Evolutionary conservation across 73 alveolate genomes (phyloP).

Genomic region (Paramecium pentaurelia): DNA sequence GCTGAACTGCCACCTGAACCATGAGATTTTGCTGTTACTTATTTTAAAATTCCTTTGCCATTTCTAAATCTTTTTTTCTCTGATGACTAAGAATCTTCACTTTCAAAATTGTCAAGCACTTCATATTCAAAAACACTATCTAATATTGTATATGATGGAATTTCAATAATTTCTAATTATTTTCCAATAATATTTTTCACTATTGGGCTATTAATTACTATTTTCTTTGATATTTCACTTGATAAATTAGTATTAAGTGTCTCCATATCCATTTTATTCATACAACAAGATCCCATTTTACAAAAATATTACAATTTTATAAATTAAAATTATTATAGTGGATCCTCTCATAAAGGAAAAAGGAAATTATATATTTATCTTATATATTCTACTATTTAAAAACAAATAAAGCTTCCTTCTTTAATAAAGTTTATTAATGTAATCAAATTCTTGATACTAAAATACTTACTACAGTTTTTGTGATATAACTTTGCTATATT

Average conservation of each 20-base stretch:
- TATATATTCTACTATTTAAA: not conserved
- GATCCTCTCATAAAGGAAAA: not conserved
- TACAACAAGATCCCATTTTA: not conserved
- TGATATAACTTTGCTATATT: not conserved
- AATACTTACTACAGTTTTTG: not conserved
- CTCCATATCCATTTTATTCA: not conserved
- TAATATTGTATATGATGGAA: not conserved
- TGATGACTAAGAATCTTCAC: not conserved
- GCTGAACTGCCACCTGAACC: slow-evolving; percentile 19
- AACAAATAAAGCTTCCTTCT: not conserved
- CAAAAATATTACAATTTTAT: not conserved
- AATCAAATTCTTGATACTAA: not conserved
- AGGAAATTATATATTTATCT: not conserved
- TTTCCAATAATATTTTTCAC: not conserved
- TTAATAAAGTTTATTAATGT: not conserved
- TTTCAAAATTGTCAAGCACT: not conserved
- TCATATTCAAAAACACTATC: slow-evolving; percentile 18
- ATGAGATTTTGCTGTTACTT: not conserved
- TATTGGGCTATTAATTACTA: not conserved
- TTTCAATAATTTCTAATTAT: not conserved
- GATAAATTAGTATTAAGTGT: not conserved
- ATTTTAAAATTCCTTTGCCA: not conserved
- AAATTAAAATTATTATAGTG: not conserved
- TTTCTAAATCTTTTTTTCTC: not conserved
- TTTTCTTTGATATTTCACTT: not conserved